Evolutionary conservation across 441 rosid genomes (phyloP), one percentile per base, ranked within the genome.

Genomic region (Hura crepitans): DNA sequence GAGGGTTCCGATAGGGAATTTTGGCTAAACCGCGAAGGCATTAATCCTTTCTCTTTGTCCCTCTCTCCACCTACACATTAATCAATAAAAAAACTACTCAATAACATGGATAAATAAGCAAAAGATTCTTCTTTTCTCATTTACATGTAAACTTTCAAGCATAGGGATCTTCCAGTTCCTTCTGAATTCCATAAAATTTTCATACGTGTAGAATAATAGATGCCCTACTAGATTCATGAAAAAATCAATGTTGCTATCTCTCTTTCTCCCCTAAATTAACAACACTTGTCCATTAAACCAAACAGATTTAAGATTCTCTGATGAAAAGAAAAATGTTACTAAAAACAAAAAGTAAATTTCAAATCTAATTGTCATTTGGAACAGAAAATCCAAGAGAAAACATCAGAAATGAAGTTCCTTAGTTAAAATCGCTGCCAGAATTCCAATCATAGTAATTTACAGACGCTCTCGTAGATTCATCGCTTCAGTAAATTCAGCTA

Each of bases 21-120:
- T 77, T 76, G 90, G 75, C 62, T 75, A 66, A 65, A 79, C 50
- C 74, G 82, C 0, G 81, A 71, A 15, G 61, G 62, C 72, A 67
- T 57, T n/a, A 78, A 27, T 31, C 89, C 89, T 73, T 88, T 89
- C 86, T 88, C 96, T 50, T 86, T 65, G 75, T 91, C 98, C 69
- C 71, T 80, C 78, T 82, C 94, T 70, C 79, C 83, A 74, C 78
- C 89, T 84, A 57, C 61, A 80, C 72, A 75, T 53, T 35, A 49
- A 73, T 74, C 56, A 49, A 66, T 27, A 42, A 69, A 61, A 31
- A 39, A 63, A 69, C 37, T 17, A 61, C 59, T 50, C 65, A 73
- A 35, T 47, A 12, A 59, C 60, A 60, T 25, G 33, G 6, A 46
- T 39, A 30, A 53, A 45, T 43, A 66, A 61, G 39, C 27, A 50